Base-by-base conservation (phyloP, 768 basidiomycete genomes). In the Lyophyllum decastes region DNA sequence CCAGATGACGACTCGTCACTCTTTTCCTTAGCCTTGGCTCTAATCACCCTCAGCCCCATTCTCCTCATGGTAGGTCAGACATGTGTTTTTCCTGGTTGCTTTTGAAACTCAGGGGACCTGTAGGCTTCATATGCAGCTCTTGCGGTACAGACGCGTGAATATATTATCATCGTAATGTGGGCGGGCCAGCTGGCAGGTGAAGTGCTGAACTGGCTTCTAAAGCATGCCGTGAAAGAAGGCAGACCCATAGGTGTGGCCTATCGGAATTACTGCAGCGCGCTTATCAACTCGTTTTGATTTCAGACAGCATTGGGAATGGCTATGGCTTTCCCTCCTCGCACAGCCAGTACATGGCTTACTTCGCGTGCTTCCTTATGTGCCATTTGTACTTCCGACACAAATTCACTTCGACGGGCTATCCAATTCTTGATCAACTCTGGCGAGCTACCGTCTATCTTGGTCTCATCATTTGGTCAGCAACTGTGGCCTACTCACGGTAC, bases 291-390 rank as follows among this genome's bases (percentile, higher is more conserved):
- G n/a, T 21, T 52, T 10, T 19, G 27, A 21, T 21, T 47, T 51
- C 12, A 88, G 88, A 78, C 43, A 79, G 78, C 54, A 70, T 84
- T 47, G 87, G 86, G 19, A 81, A 81, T 54, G 92, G 92, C 14
- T 94, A 92, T 66, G 92, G 91, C 7, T 94, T 94, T 64, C 92
- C 92, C 0, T 93, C 92, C 0, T 92, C 90, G 14, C 92, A 94
- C 66, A 91, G 90, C 70, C 92, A 94, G 71, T 92, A 88, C 69
- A 93, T 94, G 92, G 92, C 85, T 16, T 94, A 90, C 72, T 94
- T 94, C 61, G 78, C 87, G 5, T 78, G 90, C 0, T 94, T 94
- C 70, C 70, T 94, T 44, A 66, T 86, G 43, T 84, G 88, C 66
- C 92, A 94, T 72, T 66, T 94, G 49, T 82, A 81, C 61, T 86